phyloP scores from a whole-genome alignment of 805 yeast species.

The Tetrapisispora arboricola region DNA sequence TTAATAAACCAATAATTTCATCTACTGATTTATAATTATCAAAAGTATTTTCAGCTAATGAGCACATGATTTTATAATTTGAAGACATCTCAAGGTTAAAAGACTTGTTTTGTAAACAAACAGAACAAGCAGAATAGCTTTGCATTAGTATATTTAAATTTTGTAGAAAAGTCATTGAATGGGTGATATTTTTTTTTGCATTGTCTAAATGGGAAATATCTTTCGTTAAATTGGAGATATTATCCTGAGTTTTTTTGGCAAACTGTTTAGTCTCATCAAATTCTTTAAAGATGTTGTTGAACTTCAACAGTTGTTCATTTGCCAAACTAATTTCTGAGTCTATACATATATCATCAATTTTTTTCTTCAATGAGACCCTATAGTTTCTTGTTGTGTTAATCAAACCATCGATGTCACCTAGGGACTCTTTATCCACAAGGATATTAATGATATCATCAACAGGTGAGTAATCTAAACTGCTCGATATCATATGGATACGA shows the following conservation, averaged over 20 bases:
- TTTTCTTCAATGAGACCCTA: slow-evolving; percentile 38
- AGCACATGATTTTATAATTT: slow-evolving; percentile 25
- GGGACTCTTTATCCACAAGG: slow-evolving; percentile 40
- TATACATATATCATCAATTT: slow-evolving; percentile 15
- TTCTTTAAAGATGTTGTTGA: slow-evolving; percentile 33
- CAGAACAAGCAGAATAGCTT: slow-evolving; percentile 18
- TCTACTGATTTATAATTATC: slow-evolving; percentile 74
- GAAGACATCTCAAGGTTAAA: slow-evolving; percentile 20
- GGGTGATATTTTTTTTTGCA: slow-evolving; percentile 73
- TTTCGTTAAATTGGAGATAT: slow-evolving; percentile 60
- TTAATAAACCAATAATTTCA: slow-evolving; percentile 34
- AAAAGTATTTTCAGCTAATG: slow-evolving; percentile 23
- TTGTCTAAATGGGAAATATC: slow-evolving; percentile 71
- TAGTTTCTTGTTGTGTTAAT: slow-evolving; percentile 41
- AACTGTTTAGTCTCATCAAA: slow-evolving; percentile 68
- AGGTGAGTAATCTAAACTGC: slow-evolving; percentile 41
- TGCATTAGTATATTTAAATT: slow-evolving; percentile 77
- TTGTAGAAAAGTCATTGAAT: slow-evolving; percentile 77
- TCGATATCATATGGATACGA: slow-evolving; percentile 27
- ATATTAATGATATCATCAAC: slow-evolving; percentile 40
- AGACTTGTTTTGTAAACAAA: slow-evolving; percentile 7
- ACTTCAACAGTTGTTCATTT: neutral
- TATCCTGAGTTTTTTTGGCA: slow-evolving; percentile 56
- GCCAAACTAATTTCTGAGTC: slow-evolving; percentile 5
- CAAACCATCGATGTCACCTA: slow-evolving; percentile 42